Conservation (phyloP, 305 asterid genomes). For the Rubia occidens region DNA sequence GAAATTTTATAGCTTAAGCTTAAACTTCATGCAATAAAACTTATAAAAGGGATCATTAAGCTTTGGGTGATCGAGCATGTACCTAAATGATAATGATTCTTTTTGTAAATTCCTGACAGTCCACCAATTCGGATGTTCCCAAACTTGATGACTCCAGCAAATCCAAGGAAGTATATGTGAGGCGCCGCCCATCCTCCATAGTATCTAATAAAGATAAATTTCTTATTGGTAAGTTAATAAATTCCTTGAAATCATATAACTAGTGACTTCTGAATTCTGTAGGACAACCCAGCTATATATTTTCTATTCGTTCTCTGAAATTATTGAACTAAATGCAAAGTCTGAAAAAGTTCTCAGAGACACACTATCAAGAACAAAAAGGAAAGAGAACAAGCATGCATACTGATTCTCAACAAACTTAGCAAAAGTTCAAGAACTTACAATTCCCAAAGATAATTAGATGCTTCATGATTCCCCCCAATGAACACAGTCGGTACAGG, state of each 20-base stretch:
- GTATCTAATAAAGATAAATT: slow-evolving; percentile 43
- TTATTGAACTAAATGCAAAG: not conserved
- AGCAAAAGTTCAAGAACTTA: slow-evolving; percentile 31
- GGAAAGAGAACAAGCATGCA: not conserved
- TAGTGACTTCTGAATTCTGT: not conserved
- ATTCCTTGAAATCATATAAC: slow-evolving; percentile 1
- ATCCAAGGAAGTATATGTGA: slow-evolving; percentile 82
- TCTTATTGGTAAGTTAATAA: slow-evolving; percentile 24
- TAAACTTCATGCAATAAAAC: not conserved
- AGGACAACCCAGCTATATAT: not conserved
- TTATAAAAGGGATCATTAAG: not conserved
- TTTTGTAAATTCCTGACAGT: slow-evolving; percentile 84
- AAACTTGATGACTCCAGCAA: slow-evolving; percentile 81
- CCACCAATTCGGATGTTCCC: slow-evolving; percentile 98
- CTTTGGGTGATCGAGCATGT: slow-evolving; percentile 6
- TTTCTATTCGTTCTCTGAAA: not conserved
- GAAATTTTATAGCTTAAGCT: not conserved
- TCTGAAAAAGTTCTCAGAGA: not conserved
- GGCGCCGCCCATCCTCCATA: slow-evolving; percentile 99
- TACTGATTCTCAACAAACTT: not conserved
- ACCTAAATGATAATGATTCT: slow-evolving; percentile 62
- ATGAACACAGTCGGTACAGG: slow-evolving; percentile 89
- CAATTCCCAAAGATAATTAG: slow-evolving; percentile 96
- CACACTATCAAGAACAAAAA: not conserved
- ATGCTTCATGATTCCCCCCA: slow-evolving; percentile 98